These are phyloP conservation scores for Hymenoscyphus salicellus DNA, from an alignment of 2,329 filamentous ascomycete species.

Conservation along the genomic window DNA sequence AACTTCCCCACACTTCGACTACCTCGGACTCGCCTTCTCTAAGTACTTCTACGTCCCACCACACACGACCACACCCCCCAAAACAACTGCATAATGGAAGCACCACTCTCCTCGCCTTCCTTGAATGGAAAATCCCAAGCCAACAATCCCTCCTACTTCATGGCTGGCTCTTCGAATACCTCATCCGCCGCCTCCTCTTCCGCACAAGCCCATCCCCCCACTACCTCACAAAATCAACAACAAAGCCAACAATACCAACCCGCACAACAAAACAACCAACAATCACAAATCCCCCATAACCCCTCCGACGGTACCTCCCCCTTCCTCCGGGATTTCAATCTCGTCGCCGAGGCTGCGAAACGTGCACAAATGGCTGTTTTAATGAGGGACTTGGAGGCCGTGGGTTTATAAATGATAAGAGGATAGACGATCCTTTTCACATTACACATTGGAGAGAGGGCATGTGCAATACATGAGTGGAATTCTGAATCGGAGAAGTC, in stretches of 20 bases:
- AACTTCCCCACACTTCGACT: neutral
- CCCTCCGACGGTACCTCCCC: constrained; percentile 47
- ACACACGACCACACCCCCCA: neutral
- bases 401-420: constrained; percentile 24
- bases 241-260: constrained; percentile 31
- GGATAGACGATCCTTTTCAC: neutral
- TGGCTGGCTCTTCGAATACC: constrained; percentile 18
- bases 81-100: constrained; percentile 41
- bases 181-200: constrained; percentile 28
- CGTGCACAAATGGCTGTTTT: constrained; percentile 86
- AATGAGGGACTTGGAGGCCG: constrained; percentile 75
- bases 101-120: constrained; percentile 37
- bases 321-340: constrained; percentile 76
- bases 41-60: neutral
- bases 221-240: constrained; percentile 20
- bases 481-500: neutral
- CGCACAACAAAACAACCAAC: constrained; percentile 16
- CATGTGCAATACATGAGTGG: neutral
- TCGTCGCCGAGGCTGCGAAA: constrained; percentile 90
- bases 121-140: constrained; percentile 20
- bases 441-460: neutral
- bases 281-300: constrained; percentile 35
- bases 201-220: constrained; percentile 20
- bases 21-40: neutral
- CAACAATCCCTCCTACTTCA: constrained; percentile 26